Conservation (phyloP, 805 yeast genomes). For the Yarrowia divulgata region DNA sequence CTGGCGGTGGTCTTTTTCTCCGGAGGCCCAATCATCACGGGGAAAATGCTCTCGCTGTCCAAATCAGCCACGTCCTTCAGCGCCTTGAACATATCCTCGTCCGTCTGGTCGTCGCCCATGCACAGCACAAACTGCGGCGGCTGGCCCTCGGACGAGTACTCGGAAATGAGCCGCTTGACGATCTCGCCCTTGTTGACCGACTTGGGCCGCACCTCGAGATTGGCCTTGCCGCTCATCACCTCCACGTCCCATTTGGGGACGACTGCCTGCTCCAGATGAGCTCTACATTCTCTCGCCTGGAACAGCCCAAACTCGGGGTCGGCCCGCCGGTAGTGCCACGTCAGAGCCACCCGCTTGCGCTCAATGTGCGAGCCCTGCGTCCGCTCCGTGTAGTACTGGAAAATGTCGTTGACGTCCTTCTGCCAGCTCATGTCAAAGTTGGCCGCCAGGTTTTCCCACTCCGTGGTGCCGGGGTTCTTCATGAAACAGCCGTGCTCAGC, state of each 20-base stretch:
- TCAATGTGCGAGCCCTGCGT: conserved; percentile 93
- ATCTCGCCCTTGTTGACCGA: conserved; percentile 97
- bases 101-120: conserved; percentile 95
- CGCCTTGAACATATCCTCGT: conserved; percentile 95
- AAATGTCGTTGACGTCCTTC: conserved; percentile 73
- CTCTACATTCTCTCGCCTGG: conserved; percentile 78
- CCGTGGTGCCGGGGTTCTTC: conserved; percentile 66
- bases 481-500: conserved; percentile 99
- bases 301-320: conserved; percentile 92
- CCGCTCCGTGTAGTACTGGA: conserved; percentile 76
- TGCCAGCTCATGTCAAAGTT: conserved; percentile 95
- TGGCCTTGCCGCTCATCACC: conserved; percentile 97
- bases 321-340: conserved; percentile 97
- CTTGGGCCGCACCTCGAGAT: conserved; percentile 94
- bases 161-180: conserved; percentile 75
- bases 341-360: conserved; percentile 87
- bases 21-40: conserved; percentile 93
- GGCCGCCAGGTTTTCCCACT: conserved; percentile 87
- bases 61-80: conserved; percentile 53
- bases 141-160: conserved; percentile 51
- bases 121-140: conserved; percentile 87
- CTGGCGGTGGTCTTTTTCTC: conserved; percentile 84
- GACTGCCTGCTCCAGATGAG: conserved; percentile 66
- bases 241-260: conserved; percentile 79
- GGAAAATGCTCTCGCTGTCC: conserved; percentile 62